Percentiles rank a stretch among this genome's conserved stretches.
phyloP scores from a whole-genome alignment of 2,329 filamentous ascomycete genomes.

The Alternaria sp. region DNA sequence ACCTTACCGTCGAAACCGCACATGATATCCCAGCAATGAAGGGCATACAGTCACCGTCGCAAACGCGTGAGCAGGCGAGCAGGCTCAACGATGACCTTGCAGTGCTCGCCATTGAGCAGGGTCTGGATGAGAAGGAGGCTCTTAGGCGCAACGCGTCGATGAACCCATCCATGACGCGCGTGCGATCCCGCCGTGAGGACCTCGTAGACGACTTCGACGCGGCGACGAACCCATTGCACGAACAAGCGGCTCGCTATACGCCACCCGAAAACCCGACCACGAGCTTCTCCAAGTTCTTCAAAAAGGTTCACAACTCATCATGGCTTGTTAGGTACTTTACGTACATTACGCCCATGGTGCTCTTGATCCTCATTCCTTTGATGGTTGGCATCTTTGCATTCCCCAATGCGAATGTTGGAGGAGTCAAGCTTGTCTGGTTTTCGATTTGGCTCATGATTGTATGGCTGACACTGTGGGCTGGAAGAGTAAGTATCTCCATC shows the following conservation, averaged over 20 bases:
- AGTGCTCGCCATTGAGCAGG: slow-evolving; percentile 69
- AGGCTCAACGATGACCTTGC: slow-evolving; percentile 71
- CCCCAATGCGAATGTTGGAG: slow-evolving; percentile 69
- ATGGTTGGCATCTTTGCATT: slow-evolving; percentile 68
- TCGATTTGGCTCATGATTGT: slow-evolving; percentile 93
- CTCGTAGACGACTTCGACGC: slow-evolving; percentile 71
- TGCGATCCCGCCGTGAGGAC: slow-evolving; percentile 62
- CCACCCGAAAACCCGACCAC: slow-evolving; percentile 68
- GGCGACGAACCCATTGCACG: slow-evolving; percentile 72
- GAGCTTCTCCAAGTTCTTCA: slow-evolving; percentile 68
- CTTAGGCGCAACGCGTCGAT: slow-evolving; percentile 44
- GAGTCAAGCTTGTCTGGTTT: slow-evolving; percentile 85
- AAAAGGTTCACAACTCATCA: slow-evolving; percentile 68
- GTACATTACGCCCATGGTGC: slow-evolving; percentile 71
- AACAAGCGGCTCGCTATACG: slow-evolving; percentile 69
- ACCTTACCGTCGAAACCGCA: slow-evolving; percentile 58
- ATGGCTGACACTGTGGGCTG: slow-evolving; percentile 90
- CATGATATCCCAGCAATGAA: slow-evolving; percentile 37
- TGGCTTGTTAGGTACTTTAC: slow-evolving; percentile 73
- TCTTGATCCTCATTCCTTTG: slow-evolving; percentile 71
- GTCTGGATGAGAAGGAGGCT: slow-evolving; percentile 57
- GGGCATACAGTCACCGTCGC: slow-evolving; percentile 58
- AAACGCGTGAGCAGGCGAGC: slow-evolving; percentile 64
- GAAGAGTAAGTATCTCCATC: slow-evolving; percentile 53
- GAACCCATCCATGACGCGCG: slow-evolving; percentile 56